These are phyloP conservation scores for Chimonanthus praecox DNA, from an alignment of 164 flowering plant species.

Conservation along the genomic window DNA sequence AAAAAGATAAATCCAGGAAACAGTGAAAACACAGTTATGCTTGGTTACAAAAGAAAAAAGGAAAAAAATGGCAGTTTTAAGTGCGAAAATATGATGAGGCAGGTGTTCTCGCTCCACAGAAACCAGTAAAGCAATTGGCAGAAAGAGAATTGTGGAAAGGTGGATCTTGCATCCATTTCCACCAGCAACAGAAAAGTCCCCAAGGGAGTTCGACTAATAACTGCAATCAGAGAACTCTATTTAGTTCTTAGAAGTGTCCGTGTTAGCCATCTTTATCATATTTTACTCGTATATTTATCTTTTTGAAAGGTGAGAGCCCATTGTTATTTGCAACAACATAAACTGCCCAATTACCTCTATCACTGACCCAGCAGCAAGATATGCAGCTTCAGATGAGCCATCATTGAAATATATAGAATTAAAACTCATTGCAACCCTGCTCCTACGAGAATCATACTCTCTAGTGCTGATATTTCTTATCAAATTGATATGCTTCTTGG, in stretches of 20 bases:
- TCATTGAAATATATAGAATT: slow-evolving; percentile 87
- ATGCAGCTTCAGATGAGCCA: slow-evolving; percentile 89
- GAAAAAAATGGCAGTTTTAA: no score
- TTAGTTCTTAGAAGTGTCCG: not conserved
- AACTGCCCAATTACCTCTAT: slow-evolving; percentile 44
- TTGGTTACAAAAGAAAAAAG: not conserved
- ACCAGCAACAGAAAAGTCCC: not conserved
- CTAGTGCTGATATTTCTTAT: slow-evolving; percentile 61
- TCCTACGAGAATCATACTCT: slow-evolving; percentile 43
- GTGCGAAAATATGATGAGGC: not conserved
- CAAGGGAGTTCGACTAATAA: not conserved
- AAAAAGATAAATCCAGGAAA: not conserved
- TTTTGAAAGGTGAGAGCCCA: not conserved
- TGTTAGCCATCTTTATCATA: not conserved
- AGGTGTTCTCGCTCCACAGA: not conserved
- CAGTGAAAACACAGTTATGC: not conserved
- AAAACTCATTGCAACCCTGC: slow-evolving; percentile 44
- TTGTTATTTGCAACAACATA: not conserved
- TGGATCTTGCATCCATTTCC: not conserved
- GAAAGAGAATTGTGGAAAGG: not conserved
- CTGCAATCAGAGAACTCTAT: not conserved
- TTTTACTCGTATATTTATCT: no score
- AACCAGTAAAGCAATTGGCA: not conserved
- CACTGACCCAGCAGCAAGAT: slow-evolving; percentile 92
- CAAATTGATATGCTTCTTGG: slow-evolving; percentile 58